Evolutionary conservation across 352 stramenopile species (phyloP).

Genomic region (Phytophthora chlamydospora): DNA sequence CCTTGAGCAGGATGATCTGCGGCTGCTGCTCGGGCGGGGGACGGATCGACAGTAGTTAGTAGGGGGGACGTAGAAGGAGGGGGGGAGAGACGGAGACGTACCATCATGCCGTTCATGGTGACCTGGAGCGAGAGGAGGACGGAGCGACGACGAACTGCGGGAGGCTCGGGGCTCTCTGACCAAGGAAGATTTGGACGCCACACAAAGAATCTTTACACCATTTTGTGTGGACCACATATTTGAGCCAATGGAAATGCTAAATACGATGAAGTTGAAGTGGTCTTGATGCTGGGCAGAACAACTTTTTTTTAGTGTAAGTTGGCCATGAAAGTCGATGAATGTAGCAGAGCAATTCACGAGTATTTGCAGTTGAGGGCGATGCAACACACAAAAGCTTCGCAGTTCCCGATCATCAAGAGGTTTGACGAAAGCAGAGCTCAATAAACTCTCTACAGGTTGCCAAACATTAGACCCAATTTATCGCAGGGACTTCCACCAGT

Average conservation of each 20-base stretch:
- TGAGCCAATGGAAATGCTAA: not conserved
- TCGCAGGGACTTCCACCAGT: not conserved
- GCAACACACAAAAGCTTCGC: too few species aligned
- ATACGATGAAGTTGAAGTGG: slow-evolving; percentile 2
- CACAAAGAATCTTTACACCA: slow-evolving; percentile 24
- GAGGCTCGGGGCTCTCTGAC: slow-evolving; percentile 16
- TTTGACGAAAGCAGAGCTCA: too few species aligned
- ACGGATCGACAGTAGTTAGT: not conserved
- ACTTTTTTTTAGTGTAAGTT: too few species aligned
- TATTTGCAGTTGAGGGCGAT: too few species aligned
- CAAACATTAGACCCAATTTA: too few species aligned
- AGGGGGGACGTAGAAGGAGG: not conserved
- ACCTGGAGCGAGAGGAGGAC: slow-evolving; percentile 4
- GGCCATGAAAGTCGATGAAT: too few species aligned
- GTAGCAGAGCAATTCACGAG: too few species aligned
- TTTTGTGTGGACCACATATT: slow-evolving; percentile 8
- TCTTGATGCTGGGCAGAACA: too few species aligned
- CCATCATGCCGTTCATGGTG: slow-evolving; percentile 52
- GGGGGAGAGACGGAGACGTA: slow-evolving; percentile 17
- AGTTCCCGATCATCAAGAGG: too few species aligned
- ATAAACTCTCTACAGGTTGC: too few species aligned
- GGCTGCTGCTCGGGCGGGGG: slow-evolving; percentile 73
- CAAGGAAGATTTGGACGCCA: slow-evolving; percentile 40
- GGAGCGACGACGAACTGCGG: not conserved
- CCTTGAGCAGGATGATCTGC: slow-evolving; percentile 98